Base-by-base conservation (phyloP, 805 yeast genomes). In the Nakazawaea siamensis region DNA sequence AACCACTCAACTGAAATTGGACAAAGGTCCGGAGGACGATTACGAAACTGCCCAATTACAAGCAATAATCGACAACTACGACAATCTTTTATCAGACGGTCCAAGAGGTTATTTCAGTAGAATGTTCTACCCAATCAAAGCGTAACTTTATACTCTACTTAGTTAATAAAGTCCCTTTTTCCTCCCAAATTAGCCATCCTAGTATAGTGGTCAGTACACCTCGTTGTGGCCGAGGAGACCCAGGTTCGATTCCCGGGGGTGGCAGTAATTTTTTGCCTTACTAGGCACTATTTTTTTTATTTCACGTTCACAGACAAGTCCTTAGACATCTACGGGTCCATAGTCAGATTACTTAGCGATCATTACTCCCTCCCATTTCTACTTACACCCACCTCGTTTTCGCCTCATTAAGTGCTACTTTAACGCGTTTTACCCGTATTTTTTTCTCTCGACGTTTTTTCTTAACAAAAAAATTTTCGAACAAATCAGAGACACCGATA, bases 51-150 rank as follows among this genome's bases (percentile, higher is more conserved):
- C 29, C 16, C 4, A 10, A 4, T 28, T 27, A 18, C 21, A 20
- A 19, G 18, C 8, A 12, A 32, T 32, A 31, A 15, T 38, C 12
- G 30, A 20, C 5, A 30, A 25, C 13, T 38, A 35, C 26, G 31
- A 43, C 4, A n/a, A 8, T 2, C 32, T 52, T 7, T 31, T 51
- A 11, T 17, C 30, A 7, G 24, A 30, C 0, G 45, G 44, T 4
- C 1, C 13, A 3, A 34, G 27, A 7, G 48, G 49, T 1, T 49
- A 48, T 31, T n/a, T 48, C 2, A 14, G 30, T 11, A 39, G 57
- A 29, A 24, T 44, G 7, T 23, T 31, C 11, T 35, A 33, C 20
- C 42, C 42, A n/a, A 39, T 39, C 21, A 35, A 35, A 27, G 38
- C 42, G 11, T 29, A 21, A 24, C 10, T 20, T 8, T 20, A 20